Conservation (phyloP, 495 filamentous ascomycete species). For the Neurospora terricola region DNA sequence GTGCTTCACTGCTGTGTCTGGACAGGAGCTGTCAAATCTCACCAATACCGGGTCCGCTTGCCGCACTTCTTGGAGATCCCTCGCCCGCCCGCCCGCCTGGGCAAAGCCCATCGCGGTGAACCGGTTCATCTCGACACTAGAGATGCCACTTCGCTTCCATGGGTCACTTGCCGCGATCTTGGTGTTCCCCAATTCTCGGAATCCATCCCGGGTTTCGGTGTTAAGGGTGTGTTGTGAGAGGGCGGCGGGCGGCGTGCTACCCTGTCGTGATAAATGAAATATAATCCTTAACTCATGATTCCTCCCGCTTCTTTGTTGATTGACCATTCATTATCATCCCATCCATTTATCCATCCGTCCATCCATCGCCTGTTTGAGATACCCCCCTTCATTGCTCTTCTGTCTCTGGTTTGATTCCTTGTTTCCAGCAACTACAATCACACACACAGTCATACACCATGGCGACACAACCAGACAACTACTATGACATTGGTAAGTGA, state of each 20-base stretch:
- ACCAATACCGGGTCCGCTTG: not conserved
- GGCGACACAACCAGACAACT: constrained; percentile 12
- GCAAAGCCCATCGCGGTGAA: not conserved
- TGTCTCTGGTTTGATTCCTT: not conserved
- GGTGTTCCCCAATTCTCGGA: constrained; percentile 10
- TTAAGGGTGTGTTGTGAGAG: not conserved
- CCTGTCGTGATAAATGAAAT: not conserved
- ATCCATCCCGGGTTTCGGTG: constrained; percentile 14
- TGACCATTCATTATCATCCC: not conserved
- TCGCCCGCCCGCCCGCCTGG: not conserved
- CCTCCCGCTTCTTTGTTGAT: not conserved
- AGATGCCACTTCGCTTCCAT: not conserved
- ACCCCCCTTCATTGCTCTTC: constrained; percentile 6
- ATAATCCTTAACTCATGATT: not conserved
- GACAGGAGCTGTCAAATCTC: not conserved
- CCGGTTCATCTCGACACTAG: not conserved
- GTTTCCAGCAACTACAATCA: not conserved
- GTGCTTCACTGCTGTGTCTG: not conserved
- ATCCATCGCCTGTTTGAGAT: constrained; percentile 5
- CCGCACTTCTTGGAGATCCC: not conserved
- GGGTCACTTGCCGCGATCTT: not conserved
- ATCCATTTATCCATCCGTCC: not conserved
- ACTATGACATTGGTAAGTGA: constrained; percentile 27
- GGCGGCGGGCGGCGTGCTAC: not conserved
- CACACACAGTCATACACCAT: constrained; percentile 7